Conservation (phyloP, 345 rosid genomes). For the Physaria fendleri region DNA sequence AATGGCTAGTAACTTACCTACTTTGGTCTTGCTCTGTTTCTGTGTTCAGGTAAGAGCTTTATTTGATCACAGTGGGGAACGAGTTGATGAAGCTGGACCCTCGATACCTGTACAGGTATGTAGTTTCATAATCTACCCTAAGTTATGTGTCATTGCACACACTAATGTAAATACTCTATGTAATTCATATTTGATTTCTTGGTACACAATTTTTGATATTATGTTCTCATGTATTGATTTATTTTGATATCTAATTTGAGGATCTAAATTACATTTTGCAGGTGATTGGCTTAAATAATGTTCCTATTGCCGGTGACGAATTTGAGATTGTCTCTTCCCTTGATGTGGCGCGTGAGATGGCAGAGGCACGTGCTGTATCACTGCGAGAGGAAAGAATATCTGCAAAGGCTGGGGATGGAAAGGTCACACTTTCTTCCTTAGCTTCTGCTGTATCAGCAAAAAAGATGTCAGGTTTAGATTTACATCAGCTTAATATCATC, state of each 20-base stretch:
- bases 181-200: conserved; percentile 4
- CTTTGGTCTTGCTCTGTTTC: conserved; percentile 8
- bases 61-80: conserved; percentile 71
- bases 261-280: conserved; percentile 25
- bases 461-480: conserved; percentile 79
- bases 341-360: conserved; percentile 83
- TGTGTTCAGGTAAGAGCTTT: conserved; percentile 77
- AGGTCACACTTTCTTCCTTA: conserved; percentile 86
- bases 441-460: conserved; percentile 88
- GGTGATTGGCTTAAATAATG: conserved; percentile 87
- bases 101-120: conserved; percentile 91
- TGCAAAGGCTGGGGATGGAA: conserved; percentile 95
- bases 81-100: conserved; percentile 88
- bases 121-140: conserved; percentile 9
- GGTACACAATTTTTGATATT: not conserved
- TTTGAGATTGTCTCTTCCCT: conserved; percentile 81
- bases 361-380: conserved; percentile 62
- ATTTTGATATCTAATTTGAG: conserved; percentile 6
- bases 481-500: conserved; percentile 90
- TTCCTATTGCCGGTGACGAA: conserved; percentile 88
- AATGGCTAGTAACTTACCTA: conserved; percentile 15
- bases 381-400: conserved; percentile 76
- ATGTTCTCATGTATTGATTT: not conserved
- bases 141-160: not conserved
- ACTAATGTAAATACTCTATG: conserved; percentile 6